These are phyloP conservation scores for Syzygium syzygioides DNA, from an alignment of 441 rosid species.

Conservation along the genomic window DNA sequence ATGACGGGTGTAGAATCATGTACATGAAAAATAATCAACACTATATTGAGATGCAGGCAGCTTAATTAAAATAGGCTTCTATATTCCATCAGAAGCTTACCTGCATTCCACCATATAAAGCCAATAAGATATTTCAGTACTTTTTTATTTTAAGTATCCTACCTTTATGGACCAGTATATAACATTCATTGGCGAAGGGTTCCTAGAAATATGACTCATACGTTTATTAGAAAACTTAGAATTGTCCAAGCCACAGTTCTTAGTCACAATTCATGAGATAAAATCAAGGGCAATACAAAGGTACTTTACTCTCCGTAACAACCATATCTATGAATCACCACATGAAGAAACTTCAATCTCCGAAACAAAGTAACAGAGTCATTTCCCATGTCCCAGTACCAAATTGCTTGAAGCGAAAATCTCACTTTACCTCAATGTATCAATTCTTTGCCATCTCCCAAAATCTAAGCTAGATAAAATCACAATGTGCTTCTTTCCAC, in stretches of 20 bases:
- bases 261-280: neutral
- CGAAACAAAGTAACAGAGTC: neutral
- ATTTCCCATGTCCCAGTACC: neutral
- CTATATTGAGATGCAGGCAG: neutral
- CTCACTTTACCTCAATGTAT: slow-evolving; percentile 55
- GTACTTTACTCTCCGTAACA: neutral
- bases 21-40: neutral
- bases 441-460: slow-evolving; percentile 79
- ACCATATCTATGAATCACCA: neutral
- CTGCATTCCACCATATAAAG: neutral
- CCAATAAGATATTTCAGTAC: neutral
- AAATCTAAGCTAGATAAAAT: slow-evolving; percentile 86
- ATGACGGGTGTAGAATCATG: neutral
- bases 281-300: neutral
- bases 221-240: neutral
- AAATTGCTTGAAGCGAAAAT: neutral
- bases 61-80: neutral
- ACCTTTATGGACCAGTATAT: neutral
- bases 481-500: slow-evolving; percentile 64
- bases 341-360: neutral
- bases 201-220: neutral
- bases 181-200: neutral
- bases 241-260: neutral
- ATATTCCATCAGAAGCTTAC: neutral
- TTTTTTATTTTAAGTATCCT: neutral